A percentile compares a stretch with the other conserved stretches of the same genome.
Evolutionary conservation across 2,329 filamentous ascomycete species (phyloP).

Genomic region (Neurospora sp.): DNA sequence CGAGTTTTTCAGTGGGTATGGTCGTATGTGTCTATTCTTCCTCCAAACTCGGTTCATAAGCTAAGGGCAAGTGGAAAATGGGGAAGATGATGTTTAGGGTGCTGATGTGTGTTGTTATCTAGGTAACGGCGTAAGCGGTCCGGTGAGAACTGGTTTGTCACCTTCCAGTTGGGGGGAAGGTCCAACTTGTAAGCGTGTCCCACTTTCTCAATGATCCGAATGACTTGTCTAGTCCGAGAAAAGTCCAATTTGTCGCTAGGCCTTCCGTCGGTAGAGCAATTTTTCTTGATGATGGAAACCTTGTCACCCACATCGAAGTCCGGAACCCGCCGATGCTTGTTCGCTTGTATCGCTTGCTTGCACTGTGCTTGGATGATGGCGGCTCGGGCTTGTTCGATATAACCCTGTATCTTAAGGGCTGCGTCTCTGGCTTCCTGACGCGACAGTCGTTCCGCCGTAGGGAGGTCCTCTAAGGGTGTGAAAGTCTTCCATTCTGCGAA

Average conservation of each 20-base stretch:
- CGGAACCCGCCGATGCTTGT: neutral
- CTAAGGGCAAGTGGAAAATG: too few relatives aligned
- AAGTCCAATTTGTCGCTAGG: constrained; percentile 1
- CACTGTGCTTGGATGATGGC: neutral
- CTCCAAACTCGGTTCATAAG: too few relatives aligned
- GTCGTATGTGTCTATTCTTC: too few relatives aligned
- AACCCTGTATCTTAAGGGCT: neutral
- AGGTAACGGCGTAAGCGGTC: neutral
- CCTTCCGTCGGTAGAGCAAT: neutral
- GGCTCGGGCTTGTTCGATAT: neutral
- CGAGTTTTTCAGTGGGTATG: too few relatives aligned
- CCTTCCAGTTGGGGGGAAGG: neutral
- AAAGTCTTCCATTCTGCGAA: neutral
- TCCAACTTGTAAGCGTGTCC: neutral
- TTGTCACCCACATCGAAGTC: neutral
- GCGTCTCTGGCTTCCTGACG: neutral
- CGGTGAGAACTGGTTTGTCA: neutral
- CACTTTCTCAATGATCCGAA: neutral
- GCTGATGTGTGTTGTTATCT: too few relatives aligned
- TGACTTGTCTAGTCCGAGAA: neutral
- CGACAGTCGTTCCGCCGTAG: neutral
- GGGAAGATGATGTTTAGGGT: too few relatives aligned
- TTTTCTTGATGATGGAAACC: neutral
- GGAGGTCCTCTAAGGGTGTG: neutral
- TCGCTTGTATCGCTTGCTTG: neutral